Percentiles rank a stretch among this genome's conserved stretches.
These are phyloP conservation scores for Peziza echinospora DNA, from an alignment of 495 filamentous ascomycete species.

Conservation along the genomic window DNA sequence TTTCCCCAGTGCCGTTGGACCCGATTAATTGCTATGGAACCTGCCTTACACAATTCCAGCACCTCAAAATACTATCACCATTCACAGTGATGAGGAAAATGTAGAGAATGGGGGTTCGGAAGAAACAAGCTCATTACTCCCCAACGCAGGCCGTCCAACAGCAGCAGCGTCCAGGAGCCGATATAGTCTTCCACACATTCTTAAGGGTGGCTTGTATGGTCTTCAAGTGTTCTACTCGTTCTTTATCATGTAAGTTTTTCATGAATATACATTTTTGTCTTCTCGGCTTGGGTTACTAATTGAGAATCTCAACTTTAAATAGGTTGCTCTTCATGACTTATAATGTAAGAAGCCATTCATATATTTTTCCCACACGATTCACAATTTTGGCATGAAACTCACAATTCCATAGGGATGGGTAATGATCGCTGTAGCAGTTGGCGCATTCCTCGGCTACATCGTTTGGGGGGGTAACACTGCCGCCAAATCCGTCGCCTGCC, in stretches of 20 bases:
- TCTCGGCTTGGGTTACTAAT: neutral
- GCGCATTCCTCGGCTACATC: conserved; percentile 74
- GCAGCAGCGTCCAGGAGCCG: neutral
- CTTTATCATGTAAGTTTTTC: conserved; percentile 80
- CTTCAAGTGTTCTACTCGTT: conserved; percentile 96
- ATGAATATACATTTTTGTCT: neutral
- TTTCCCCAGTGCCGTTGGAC: neutral
- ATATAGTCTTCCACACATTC: conserved; percentile 38
- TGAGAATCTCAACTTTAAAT: too few relatives aligned
- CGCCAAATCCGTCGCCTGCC: conserved; percentile 74
- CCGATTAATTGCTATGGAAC: neutral
- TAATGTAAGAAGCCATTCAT: conserved; percentile 29
- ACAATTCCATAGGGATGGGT: conserved; percentile 66
- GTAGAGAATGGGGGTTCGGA: too few relatives aligned
- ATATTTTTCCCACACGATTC: too few relatives aligned
- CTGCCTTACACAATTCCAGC: neutral
- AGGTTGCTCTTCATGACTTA: conserved; percentile 99
- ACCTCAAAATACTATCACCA: neutral
- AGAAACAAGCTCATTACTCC: conserved; percentile 49
- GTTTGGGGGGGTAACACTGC: conserved; percentile 44
- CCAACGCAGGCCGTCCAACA: conserved; percentile 39
- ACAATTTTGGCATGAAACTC: too few relatives aligned
- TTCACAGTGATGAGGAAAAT: too few relatives aligned
- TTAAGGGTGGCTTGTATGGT: conserved; percentile 69
- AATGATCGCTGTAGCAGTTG: conserved; percentile 77